Conservation (phyloP, 2,329 filamentous ascomycete species). For the Alternaria ventricosa region DNA sequence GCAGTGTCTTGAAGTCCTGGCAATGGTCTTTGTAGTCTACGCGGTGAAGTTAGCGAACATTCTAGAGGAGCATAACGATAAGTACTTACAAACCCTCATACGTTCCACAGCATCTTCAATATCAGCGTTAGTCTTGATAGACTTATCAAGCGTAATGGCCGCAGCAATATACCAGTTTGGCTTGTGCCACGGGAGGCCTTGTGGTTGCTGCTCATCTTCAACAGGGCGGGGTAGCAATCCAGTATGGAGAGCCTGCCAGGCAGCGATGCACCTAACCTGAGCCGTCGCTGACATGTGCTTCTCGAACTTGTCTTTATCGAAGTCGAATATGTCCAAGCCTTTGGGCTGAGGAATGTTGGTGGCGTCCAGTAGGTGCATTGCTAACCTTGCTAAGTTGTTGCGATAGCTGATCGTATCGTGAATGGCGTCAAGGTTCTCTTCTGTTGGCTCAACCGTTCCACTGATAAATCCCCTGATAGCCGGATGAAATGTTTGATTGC, state of each 20-base stretch:
- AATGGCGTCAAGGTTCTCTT: neutral
- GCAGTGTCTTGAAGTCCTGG: neutral
- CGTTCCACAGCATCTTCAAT: neutral
- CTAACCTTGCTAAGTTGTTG: neutral
- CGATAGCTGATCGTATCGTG: neutral
- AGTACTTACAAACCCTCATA: neutral
- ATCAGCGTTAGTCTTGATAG: neutral
- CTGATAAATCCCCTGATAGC: neutral
- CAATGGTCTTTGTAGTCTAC: neutral
- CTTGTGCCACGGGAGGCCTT: neutral
- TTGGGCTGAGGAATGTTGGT: neutral
- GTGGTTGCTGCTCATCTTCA: neutral
- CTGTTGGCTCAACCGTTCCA: neutral
- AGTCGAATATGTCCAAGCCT: neutral
- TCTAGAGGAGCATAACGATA: neutral
- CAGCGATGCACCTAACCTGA: neutral
- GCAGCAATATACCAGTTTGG: neutral
- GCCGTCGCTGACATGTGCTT: neutral
- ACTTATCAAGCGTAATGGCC: neutral
- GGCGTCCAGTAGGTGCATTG: neutral
- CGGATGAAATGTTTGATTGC: neutral
- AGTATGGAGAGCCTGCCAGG: neutral
- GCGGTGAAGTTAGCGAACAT: neutral
- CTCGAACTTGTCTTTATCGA: neutral
- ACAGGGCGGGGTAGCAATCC: neutral